phyloP scores from a whole-genome alignment of 73 alveolate genomes.

The Paramecium biaurelia region DNA sequence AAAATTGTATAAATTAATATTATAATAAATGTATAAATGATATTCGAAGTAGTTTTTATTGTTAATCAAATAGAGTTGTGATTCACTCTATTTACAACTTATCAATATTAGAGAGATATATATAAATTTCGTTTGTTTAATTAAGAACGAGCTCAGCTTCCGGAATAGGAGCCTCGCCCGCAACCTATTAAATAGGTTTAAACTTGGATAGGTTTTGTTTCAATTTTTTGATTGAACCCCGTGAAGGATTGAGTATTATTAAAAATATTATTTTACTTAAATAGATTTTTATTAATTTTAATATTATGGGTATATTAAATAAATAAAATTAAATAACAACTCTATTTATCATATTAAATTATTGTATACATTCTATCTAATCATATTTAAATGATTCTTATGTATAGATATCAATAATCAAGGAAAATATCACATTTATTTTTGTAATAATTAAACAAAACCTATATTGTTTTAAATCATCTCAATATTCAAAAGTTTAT shows the following conservation, averaged over 20 bases:
- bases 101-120: background rate
- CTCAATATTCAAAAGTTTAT: too few relatives aligned
- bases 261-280: background rate
- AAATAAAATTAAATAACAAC: background rate
- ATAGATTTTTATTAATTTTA: background rate
- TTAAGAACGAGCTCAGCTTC: constrained; percentile 22
- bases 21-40: too few relatives aligned
- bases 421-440: too few relatives aligned
- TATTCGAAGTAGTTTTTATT: too few relatives aligned
- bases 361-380: too few relatives aligned
- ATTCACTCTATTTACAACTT: background rate
- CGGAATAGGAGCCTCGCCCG: constrained; percentile 61
- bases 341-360: too few relatives aligned
- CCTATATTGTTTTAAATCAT: too few relatives aligned
- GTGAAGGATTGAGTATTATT: background rate
- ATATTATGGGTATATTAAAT: background rate
- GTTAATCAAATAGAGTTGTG: too few relatives aligned
- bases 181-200: constrained; percentile 44
- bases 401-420: too few relatives aligned
- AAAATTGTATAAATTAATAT: too few relatives aligned
- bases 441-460: too few relatives aligned
- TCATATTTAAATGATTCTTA: too few relatives aligned
- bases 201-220: constrained; percentile 41
- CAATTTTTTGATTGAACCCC: background rate
- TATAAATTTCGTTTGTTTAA: constrained; percentile 15